A percentile compares a stretch with the other conserved stretches of the same genome.
phyloP scores from a whole-genome alignment of 805 yeast species.

The Torulaspora gathmanii region DNA sequence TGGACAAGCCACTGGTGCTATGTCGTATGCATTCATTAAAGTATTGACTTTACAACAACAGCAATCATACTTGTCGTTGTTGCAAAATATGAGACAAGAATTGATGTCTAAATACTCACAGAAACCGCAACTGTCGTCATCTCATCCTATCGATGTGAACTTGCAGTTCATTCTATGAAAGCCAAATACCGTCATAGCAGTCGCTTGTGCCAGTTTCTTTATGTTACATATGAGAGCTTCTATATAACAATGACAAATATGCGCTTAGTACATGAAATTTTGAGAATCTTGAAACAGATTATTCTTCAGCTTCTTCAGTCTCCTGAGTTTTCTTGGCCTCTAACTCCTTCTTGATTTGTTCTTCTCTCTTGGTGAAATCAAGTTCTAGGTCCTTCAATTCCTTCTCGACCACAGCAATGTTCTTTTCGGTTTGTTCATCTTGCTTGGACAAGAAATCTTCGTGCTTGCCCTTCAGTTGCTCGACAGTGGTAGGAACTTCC shows the following conservation, averaged over 20 bases:
- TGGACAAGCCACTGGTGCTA: slow-evolving; percentile 75
- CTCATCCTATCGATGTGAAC: slow-evolving; percentile 73
- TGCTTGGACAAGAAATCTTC: slow-evolving; percentile 64
- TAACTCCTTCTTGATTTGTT: slow-evolving; percentile 30
- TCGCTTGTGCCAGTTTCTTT: slow-evolving; percentile 1
- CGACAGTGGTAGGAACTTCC: slow-evolving; percentile 61
- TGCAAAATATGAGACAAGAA: slow-evolving; percentile 65
- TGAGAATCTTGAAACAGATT: background rate
- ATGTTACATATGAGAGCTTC: slow-evolving; percentile 4
- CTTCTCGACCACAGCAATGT: slow-evolving; percentile 70
- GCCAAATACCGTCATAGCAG: background rate
- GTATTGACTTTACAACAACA: slow-evolving; percentile 57
- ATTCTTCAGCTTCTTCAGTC: slow-evolving; percentile 19
- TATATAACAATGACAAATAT: slow-evolving; percentile 1
- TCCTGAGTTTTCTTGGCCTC: slow-evolving; percentile 34
- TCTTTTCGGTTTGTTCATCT: slow-evolving; percentile 73
- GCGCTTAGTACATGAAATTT: background rate
- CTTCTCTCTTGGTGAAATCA: slow-evolving; percentile 45
- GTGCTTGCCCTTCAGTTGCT: slow-evolving; percentile 66
- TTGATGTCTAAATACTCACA: slow-evolving; percentile 65
- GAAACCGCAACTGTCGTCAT: slow-evolving; percentile 75
- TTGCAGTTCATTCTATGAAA: slow-evolving; percentile 38
- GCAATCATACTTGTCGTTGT: slow-evolving; percentile 63
- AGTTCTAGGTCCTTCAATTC: slow-evolving; percentile 66
- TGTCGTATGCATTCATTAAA: slow-evolving; percentile 71